phyloP scores from a whole-genome alignment of 768 basidiomycete species.

The Tephrocybe sp. region DNA sequence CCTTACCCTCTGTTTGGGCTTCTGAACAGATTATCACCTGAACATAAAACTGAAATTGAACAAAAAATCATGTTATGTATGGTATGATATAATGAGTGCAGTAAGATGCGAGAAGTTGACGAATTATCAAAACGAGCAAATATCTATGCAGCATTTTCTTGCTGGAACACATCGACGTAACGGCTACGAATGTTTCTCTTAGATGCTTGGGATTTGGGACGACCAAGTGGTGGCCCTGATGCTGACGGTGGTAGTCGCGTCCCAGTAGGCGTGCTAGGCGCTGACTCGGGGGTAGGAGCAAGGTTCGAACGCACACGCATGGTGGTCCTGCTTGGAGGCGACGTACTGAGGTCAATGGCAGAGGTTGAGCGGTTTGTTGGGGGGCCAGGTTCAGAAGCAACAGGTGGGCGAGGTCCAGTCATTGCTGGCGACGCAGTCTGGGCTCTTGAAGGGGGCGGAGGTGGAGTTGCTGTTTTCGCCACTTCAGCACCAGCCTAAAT shows the following conservation, averaged over 20 bases:
- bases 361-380: constrained; percentile 58
- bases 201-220: constrained; percentile 57
- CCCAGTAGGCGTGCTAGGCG: constrained; percentile 45
- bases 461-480: constrained; percentile 51
- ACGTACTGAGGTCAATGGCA: constrained; percentile 55
- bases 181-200: constrained; percentile 79
- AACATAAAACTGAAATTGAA: too few species aligned
- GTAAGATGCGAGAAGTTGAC: too few species aligned
- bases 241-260: constrained; percentile 36
- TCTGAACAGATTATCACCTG: too few species aligned
- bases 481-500: constrained; percentile 53
- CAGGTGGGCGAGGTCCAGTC: constrained; percentile 32
- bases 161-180: constrained; percentile 90
- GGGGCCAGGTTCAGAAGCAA: constrained; percentile 22
- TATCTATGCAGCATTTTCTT: constrained; percentile 33
- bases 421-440: constrained; percentile 83
- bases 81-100: not conserved
- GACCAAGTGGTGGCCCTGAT: constrained; percentile 46
- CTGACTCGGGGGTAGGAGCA: constrained; percentile 49
- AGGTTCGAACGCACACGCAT: constrained; percentile 67
- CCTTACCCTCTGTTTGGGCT: not conserved
- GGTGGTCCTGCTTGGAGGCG: constrained; percentile 48
- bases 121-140: too few species aligned
- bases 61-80: not conserved
- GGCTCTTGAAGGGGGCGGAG: constrained; percentile 79